Percentiles rank a stretch among this genome's conserved stretches.
Conservation (phyloP, 2,329 filamentous ascomycete species). For the Hymenoscyphus salicellus region DNA sequence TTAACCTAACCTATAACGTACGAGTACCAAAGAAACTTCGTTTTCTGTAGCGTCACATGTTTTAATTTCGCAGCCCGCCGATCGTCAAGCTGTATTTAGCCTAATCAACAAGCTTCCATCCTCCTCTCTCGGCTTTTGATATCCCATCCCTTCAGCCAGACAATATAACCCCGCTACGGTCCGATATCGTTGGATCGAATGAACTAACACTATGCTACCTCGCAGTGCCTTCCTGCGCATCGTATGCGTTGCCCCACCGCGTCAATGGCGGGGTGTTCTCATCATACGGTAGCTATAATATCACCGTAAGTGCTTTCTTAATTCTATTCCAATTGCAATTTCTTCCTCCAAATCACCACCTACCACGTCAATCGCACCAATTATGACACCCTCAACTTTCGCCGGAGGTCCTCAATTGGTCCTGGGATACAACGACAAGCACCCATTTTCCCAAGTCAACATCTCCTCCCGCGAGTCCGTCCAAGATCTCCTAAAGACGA, state of each 20-base stretch:
- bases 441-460: conserved; percentile 54
- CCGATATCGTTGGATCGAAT: neutral
- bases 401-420: conserved; percentile 22
- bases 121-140: too few species aligned
- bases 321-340: conserved; percentile 1
- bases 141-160: too few species aligned
- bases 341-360: neutral
- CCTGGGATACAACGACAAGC: conserved; percentile 51
- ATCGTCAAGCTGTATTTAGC: too few species aligned
- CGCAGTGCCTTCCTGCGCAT: neutral
- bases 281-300: conserved; percentile 2
- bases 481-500: conserved; percentile 57
- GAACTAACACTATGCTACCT: neutral
- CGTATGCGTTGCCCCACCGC: neutral
- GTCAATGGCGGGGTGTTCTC: neutral
- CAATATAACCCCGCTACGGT: neutral
- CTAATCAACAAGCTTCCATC: too few species aligned
- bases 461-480: conserved; percentile 53
- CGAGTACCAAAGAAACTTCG: too few species aligned
- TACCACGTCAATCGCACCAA: neutral
- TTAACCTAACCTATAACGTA: too few species aligned
- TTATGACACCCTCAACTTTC: conserved; percentile 1
- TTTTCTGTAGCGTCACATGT: too few species aligned
- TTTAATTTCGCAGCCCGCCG: too few species aligned
- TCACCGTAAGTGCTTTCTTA: neutral